phyloP scores from a whole-genome alignment of 225 moss, liverwort and hornwort species.

The Asterella californica region DNA sequence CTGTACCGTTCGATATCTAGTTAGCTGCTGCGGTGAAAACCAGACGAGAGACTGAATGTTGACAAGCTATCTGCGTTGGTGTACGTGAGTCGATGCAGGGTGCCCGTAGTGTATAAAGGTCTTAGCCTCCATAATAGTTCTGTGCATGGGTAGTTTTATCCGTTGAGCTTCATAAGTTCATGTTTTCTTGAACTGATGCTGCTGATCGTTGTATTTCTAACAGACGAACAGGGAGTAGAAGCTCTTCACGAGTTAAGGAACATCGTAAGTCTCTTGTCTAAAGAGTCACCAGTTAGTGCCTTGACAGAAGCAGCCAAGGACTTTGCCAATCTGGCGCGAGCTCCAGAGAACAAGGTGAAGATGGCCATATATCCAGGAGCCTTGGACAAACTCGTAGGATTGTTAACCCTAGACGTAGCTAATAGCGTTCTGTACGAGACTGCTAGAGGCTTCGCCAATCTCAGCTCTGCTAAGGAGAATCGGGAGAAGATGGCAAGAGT shows the following conservation, averaged over 20 bases:
- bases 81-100: too few species aligned
- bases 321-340: slow-evolving; percentile 16
- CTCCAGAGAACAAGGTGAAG: slow-evolving; percentile 10
- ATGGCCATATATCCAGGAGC: slow-evolving; percentile 20
- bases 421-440: background rate
- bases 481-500: slow-evolving; percentile 12
- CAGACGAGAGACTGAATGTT: too few species aligned
- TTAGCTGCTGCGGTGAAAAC: too few species aligned
- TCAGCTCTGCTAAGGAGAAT: slow-evolving; percentile 18
- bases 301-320: slow-evolving; percentile 7
- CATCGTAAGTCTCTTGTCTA: slow-evolving; percentile 13
- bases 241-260: slow-evolving; percentile 1
- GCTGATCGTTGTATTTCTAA: background rate
- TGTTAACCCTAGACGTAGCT: slow-evolving; percentile 7
- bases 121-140: background rate
- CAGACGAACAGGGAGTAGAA: background rate
- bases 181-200: background rate
- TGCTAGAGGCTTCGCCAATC: slow-evolving; percentile 17
- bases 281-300: background rate
- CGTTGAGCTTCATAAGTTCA: background rate
- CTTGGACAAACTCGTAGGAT: slow-evolving; percentile 2
- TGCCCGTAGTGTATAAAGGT: background rate
- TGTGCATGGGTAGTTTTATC: background rate
- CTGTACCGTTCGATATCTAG: too few species aligned
- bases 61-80: too few species aligned